phyloP scores from a whole-genome alignment of 768 basidiomycete species.

The Crassisporium funariophilum region DNA sequence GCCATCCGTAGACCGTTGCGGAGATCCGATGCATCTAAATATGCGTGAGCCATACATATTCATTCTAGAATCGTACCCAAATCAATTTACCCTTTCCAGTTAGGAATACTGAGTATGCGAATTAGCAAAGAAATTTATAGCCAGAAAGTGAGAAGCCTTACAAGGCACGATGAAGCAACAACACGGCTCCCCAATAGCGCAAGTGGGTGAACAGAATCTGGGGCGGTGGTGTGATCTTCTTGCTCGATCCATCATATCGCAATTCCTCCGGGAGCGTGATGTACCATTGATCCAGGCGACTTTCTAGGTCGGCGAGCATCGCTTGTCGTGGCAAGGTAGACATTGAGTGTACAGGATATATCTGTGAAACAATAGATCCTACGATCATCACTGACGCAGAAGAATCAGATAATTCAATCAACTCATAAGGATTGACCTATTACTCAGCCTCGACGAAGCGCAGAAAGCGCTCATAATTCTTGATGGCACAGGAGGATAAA shows the following conservation, averaged over 20 bases:
- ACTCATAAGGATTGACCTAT: constrained; percentile 19
- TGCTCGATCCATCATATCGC: constrained; percentile 57
- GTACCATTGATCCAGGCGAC: constrained; percentile 73
- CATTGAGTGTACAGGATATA: constrained; percentile 67
- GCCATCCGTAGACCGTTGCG: constrained; percentile 51
- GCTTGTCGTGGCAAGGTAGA: constrained; percentile 49
- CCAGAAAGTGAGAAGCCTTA: constrained; percentile 40
- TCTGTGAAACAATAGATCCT: constrained; percentile 63
- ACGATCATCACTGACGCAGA: constrained; percentile 58
- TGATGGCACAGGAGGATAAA: constrained; percentile 49
- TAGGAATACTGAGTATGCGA: constrained; percentile 56
- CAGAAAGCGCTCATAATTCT: constrained; percentile 57
- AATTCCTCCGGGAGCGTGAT: constrained; percentile 66
- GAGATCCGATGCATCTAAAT: constrained; percentile 41
- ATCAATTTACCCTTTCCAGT: constrained; percentile 61
- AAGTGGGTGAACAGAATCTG: constrained; percentile 70
- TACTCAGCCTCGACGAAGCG: constrained; percentile 61
- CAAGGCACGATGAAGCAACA: constrained; percentile 80
- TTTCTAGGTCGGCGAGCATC: constrained; percentile 58
- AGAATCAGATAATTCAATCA: background rate
- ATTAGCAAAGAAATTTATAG: background rate
- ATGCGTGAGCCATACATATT: constrained; percentile 9
- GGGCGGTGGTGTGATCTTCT: constrained; percentile 57
- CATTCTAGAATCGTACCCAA: background rate
- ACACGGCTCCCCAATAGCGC: constrained; percentile 74